These are phyloP conservation scores for Balansia obtecta DNA, from an alignment of 2,329 filamentous ascomycete genomes.

Conservation along the genomic window DNA sequence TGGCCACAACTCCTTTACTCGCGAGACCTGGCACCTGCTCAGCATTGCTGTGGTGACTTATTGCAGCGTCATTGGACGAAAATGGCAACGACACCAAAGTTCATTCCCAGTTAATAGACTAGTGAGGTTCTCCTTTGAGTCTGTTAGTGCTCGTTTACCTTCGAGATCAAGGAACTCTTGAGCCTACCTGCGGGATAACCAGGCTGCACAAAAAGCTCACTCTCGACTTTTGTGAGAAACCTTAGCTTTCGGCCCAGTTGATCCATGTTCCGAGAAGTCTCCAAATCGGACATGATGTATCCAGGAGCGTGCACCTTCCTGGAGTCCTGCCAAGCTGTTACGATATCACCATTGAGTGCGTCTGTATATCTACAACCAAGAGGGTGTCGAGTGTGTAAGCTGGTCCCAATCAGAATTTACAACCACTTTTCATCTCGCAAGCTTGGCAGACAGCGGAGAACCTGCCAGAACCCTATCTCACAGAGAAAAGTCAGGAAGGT, in stretches of 20 bases:
- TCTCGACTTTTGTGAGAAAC: too few species aligned
- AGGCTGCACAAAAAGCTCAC: neutral
- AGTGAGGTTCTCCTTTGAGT: neutral
- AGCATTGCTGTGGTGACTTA: neutral
- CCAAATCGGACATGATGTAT: too few species aligned
- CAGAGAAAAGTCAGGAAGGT: constrained; percentile 15
- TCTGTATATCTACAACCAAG: neutral
- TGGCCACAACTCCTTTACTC: neutral
- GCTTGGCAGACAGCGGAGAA: constrained; percentile 15
- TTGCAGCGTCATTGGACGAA: neutral
- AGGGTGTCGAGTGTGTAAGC: neutral
- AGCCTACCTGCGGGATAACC: neutral
- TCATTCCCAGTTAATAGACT: neutral
- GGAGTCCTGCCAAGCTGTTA: neutral
- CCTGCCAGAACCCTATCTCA: constrained; percentile 16
- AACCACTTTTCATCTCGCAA: constrained; percentile 15
- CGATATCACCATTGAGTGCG: too few species aligned
- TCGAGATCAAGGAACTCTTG: neutral
- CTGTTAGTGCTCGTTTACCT: neutral
- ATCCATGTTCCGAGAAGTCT: too few species aligned
- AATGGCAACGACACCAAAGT: too few species aligned
- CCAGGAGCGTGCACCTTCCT: too few species aligned
- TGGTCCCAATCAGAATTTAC: constrained; percentile 12
- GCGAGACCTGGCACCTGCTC: neutral
- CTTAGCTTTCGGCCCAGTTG: too few species aligned